phyloP scores from a whole-genome alignment of 306 rosid genomes.

The Lathyrus oleraceus region DNA sequence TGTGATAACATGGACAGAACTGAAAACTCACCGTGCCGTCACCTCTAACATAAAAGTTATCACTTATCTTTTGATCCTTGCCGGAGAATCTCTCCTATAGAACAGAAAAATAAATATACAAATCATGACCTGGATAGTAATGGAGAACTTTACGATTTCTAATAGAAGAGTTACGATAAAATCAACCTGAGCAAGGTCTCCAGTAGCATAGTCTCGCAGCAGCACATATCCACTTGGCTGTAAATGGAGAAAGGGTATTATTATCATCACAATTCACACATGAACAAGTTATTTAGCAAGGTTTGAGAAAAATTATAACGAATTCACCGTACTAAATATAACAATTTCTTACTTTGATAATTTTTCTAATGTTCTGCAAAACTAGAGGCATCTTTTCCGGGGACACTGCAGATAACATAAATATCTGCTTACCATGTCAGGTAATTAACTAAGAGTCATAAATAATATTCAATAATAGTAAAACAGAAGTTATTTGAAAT shows the following conservation, averaged over 20 bases:
- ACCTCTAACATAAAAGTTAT: constrained; percentile 87
- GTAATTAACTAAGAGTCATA: constrained; percentile 32
- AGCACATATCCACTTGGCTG: constrained; percentile 82
- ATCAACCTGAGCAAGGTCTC: constrained; percentile 97
- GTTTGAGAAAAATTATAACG: constrained; percentile 23
- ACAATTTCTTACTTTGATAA: constrained; percentile 60
- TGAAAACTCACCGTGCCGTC: constrained; percentile 86
- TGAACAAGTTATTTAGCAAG: constrained; percentile 23
- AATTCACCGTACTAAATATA: constrained; percentile 14
- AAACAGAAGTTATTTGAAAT: constrained; percentile 29
- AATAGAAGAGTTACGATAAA: constrained; percentile 14
- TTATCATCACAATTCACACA: constrained; percentile 33
- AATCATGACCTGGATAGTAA: constrained; percentile 11
- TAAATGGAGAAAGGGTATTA: constrained; percentile 33
- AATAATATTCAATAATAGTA: constrained; percentile 29
- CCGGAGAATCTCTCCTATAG: constrained; percentile 75
- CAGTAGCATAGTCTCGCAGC: constrained; percentile 88
- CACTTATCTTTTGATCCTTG: constrained; percentile 90
- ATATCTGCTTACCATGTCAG: constrained; percentile 94
- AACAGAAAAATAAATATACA: constrained; percentile 21
- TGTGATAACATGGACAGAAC: constrained; percentile 19
- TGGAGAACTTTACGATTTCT: constrained; percentile 3
- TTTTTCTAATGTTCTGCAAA: constrained; percentile 70
- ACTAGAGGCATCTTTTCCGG: constrained; percentile 88
- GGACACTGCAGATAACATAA: constrained; percentile 94